These are phyloP conservation scores for Phytophthora tubulina DNA, from an alignment of 352 stramenopile genomes.

Conservation along the genomic window DNA sequence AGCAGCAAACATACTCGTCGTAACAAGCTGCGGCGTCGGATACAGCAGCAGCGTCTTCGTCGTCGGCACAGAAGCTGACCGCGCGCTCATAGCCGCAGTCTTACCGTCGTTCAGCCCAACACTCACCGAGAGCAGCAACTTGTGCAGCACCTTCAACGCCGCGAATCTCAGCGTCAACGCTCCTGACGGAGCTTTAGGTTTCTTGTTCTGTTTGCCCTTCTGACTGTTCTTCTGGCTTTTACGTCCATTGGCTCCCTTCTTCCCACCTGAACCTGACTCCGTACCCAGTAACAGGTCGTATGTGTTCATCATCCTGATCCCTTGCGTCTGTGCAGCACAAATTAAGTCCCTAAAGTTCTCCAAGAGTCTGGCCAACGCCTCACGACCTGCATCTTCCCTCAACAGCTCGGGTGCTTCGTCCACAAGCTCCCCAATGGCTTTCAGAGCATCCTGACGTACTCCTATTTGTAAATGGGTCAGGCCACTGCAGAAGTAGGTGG, in stretches of 20 bases:
- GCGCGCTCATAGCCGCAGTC: neutral
- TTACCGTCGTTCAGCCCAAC: conserved; percentile 1
- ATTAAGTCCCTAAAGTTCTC: conserved; percentile 87
- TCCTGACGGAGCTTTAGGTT: conserved; percentile 53
- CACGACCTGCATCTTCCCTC: conserved; percentile 56
- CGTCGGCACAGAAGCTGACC: conserved; percentile 31
- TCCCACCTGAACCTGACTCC: conserved; percentile 20
- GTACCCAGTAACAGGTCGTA: conserved; percentile 64
- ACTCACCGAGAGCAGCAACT: conserved; percentile 66
- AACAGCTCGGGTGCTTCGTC: conserved; percentile 69
- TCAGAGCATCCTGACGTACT: conserved; percentile 77
- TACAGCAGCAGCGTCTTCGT: conserved; percentile 71
- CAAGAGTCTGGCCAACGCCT: conserved; percentile 70
- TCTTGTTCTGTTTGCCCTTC: conserved; percentile 48
- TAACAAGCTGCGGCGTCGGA: conserved; percentile 45
- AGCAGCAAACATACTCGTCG: conserved; percentile 40
- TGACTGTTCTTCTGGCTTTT: conserved; percentile 21
- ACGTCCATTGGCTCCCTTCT: conserved; percentile 18
- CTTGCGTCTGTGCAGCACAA: conserved; percentile 65
- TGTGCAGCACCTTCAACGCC: conserved; percentile 73
- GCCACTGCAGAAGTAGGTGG: conserved; percentile 84
- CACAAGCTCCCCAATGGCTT: conserved; percentile 73
- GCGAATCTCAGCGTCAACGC: conserved; percentile 67
- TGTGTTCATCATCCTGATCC: conserved; percentile 82
- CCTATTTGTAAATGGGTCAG: conserved; percentile 83